Evolutionary conservation across 2,329 filamentous ascomycete species (phyloP).

Genomic region (Moelleriella libera): DNA sequence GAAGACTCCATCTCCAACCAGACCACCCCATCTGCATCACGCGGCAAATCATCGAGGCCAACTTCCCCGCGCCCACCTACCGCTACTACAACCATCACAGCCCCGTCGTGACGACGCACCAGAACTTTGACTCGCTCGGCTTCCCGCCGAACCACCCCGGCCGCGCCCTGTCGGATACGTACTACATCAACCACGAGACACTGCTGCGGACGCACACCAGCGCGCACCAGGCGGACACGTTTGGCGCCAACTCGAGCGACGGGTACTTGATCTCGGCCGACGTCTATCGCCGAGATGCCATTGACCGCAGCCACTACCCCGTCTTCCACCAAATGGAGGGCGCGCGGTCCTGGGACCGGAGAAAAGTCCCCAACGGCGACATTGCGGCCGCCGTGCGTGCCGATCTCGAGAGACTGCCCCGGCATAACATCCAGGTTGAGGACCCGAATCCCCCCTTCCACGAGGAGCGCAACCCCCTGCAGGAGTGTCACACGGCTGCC

Average conservation of each 20-base stretch:
- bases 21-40: slow-evolving; percentile 89
- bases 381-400: slow-evolving; percentile 51
- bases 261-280: slow-evolving; percentile 90
- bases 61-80: slow-evolving; percentile 62
- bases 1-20: slow-evolving; percentile 75
- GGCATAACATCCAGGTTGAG: slow-evolving; percentile 62
- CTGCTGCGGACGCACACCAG: slow-evolving; percentile 88
- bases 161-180: slow-evolving; percentile 78
- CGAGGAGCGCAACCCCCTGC: slow-evolving; percentile 68
- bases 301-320: slow-evolving; percentile 90
- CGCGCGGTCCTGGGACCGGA: slow-evolving; percentile 74
- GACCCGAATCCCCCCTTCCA: slow-evolving; percentile 73
- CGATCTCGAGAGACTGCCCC: slow-evolving; percentile 58
- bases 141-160: slow-evolving; percentile 83
- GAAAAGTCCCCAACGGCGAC: slow-evolving; percentile 39
- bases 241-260: slow-evolving; percentile 55
- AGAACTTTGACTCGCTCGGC: slow-evolving; percentile 96
- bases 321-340: slow-evolving; percentile 99
- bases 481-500: slow-evolving; percentile 50
- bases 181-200: slow-evolving; percentile 78
- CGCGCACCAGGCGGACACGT: slow-evolving; percentile 77
- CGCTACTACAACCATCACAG: slow-evolving; percentile 65
- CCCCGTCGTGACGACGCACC: slow-evolving; percentile 68
- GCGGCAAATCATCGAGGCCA: slow-evolving; percentile 79
- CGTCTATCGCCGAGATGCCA: slow-evolving; percentile 87